Base-by-base conservation (phyloP, 1,284 basidiomycete genomes). In the Cutaneotrichosporon sp. region DNA sequence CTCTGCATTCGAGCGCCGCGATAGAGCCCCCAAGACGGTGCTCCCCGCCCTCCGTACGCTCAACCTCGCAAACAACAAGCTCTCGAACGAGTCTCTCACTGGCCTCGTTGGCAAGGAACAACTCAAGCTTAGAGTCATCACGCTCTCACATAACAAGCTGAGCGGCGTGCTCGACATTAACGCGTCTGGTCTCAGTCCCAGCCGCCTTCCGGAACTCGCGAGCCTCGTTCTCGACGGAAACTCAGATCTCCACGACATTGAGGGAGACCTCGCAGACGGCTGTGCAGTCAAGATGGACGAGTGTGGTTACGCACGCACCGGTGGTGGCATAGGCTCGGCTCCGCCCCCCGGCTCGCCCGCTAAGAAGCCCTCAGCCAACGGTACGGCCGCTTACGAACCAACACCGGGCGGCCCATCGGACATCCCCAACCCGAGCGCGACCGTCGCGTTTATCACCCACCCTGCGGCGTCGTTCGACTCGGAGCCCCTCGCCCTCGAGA, bases 391-490 rank as follows among this genome's bases (percentile, higher is more conserved):
- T 10, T 67, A 64, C 53, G 52, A 61, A 10, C 64, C 65, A 1
- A 42, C 68, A 2, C 30, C 69, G 0, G 64, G 62, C 7, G 64
- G 62, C 2, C 62, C 67, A 1, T 63, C 51, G n/a, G 64, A 70
- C 30, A 55, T 73, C 0, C 76, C 76, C 5, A 57, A 67, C 16
- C 73, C 77, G 8, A 67, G 71, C 31, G n/a, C 68, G n/a, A 76
- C 76, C 0, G 11, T 76, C 10, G 63, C 72, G 2, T 79, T 75
- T 64, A 56, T 70, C 21, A 75, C 71, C 1, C 67, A 66, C 57
- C 77, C 77, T 4, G 77, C 77, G 0, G 76, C 75, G 6, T 76
- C 76, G 9, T 79, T 79, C 56, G 76, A 79, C 52, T 74, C 74
- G 18, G 71, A 73, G 40, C 77, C 77, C 16, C 69, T 80, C 14